Evolutionary conservation across 1,139 yeast genomes (phyloP).

Genomic region (Diutina ranongensis): DNA sequence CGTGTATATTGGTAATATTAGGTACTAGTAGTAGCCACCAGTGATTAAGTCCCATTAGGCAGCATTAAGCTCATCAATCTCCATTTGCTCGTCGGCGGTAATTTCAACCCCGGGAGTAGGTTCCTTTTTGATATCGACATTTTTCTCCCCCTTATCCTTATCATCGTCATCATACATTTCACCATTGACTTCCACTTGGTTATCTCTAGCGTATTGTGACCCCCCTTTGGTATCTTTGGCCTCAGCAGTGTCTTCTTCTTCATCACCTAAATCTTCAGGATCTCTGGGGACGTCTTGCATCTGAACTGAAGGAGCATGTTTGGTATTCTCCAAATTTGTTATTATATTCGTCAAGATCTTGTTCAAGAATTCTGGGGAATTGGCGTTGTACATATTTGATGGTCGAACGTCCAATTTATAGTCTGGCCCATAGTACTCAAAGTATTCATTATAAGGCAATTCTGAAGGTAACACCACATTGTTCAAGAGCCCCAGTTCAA

Average conservation of each 20-base stretch:
- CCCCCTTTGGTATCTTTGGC: constrained; percentile 91
- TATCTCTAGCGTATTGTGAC: constrained; percentile 74
- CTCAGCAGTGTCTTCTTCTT: constrained; percentile 59
- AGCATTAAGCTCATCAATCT: constrained; percentile 4
- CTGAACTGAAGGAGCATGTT: constrained; percentile 94
- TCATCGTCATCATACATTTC: constrained; percentile 61
- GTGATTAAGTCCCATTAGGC: background rate
- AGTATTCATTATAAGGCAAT: constrained; percentile 91
- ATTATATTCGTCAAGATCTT: constrained; percentile 72
- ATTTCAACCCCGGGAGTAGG: constrained; percentile 24
- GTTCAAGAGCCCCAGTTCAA: constrained; percentile 81
- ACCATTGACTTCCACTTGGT: constrained; percentile 49
- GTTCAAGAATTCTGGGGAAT: constrained; percentile 84
- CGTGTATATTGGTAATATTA: background rate
- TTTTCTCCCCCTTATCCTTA: constrained; percentile 32
- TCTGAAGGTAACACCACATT: constrained; percentile 70
- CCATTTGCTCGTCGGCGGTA: constrained; percentile 3
- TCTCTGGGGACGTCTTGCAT: constrained; percentile 85
- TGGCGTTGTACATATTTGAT: constrained; percentile 93
- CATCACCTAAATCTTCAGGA: constrained; percentile 73
- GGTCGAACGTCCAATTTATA: constrained; percentile 89
- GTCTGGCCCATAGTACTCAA: constrained; percentile 95
- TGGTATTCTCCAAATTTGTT: constrained; percentile 72
- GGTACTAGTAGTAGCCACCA: background rate
- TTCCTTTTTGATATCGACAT: constrained; percentile 25